Evolutionary conservation across 2,329 filamentous ascomycete genomes (phyloP), one percentile per base, ranked within the genome.

Genomic region (Calonectria henricotiae): DNA sequence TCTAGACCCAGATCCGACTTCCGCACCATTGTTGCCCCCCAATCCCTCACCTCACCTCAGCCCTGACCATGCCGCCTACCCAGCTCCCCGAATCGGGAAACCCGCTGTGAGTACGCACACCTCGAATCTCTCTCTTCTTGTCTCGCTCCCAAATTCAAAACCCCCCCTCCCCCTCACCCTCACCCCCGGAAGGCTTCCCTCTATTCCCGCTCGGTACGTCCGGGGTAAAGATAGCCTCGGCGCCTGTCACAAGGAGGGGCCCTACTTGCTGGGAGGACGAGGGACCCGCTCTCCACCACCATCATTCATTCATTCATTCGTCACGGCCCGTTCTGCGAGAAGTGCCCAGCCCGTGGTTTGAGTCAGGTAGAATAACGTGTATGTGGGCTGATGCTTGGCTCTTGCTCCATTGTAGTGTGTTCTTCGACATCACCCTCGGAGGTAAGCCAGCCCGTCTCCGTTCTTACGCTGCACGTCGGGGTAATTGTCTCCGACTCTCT

Each of bases 371-470:
- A 62, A 58, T 39, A 39, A 37, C 39, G 51, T 58, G 51, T 37
- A 39, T 72, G 72, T 76, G 75, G 72, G 65, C 74, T 77, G 71
- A 78, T 62, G 23, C 66, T 70, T 75, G 67, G 47, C 67, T 73
- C 17, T 49, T 49, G 23, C 39, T 61, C 65, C 17, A 62, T 61
- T 68, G 47, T 72, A 88, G 86, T 78, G 90, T 92, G 75, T 93
- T 95, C 85, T 94, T 94, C 82, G 93, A 95, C 82, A 89, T 94
- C 70, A 93, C 93, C 4, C 86, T 96, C 68, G 93, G 93, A 85
- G 93, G 93, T 93, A 71, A 73, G 76, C 76, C 73, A 65, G 35
- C 39, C 58, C 55, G 62, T 66, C 46, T 54, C 46, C 60, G 65
- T 60, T 41, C 39, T 41, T 62, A 32, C 37, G 30, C n/a, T 70